A percentile compares a stretch with the other conserved stretches of the same genome.
phyloP scores from a whole-genome alignment of 164 flowering plant species.

The Chimonanthus praecox region DNA sequence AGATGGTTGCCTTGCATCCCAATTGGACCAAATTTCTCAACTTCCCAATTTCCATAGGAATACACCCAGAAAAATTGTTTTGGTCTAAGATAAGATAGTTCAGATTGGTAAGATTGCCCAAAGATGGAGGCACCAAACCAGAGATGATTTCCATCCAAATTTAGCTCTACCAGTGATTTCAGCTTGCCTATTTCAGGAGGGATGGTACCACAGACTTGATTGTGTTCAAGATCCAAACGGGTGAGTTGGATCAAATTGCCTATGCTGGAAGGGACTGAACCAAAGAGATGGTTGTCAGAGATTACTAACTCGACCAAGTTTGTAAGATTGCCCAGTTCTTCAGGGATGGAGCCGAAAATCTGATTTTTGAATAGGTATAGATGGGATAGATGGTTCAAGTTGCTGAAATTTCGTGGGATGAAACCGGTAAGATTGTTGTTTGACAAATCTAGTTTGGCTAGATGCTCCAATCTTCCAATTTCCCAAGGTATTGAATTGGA shows the following conservation, averaged over 20 bases:
- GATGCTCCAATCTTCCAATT: conserved; percentile 39
- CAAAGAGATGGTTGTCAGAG: conserved; percentile 47
- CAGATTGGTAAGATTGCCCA: conserved; percentile 14
- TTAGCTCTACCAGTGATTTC: conserved; percentile 8
- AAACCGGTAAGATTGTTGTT: conserved; percentile 38
- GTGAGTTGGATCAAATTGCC: conserved; percentile 10
- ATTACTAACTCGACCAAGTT: conserved; percentile 51
- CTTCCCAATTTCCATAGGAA: neutral
- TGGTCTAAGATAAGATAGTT: neutral
- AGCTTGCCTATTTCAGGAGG: conserved; percentile 26
- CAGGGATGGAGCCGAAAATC: conserved; percentile 30
- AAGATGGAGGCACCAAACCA: conserved; percentile 12
- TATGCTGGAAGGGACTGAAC: conserved; percentile 13
- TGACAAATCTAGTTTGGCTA: conserved; percentile 43
- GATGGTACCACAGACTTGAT: conserved; percentile 18
- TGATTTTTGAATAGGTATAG: conserved; percentile 22
- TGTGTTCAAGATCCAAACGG: conserved; percentile 4
- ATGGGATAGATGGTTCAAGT: conserved; percentile 13
- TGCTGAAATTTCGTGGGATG: conserved; percentile 27
- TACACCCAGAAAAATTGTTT: neutral
- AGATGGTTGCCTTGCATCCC: neutral
- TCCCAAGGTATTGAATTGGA: conserved; percentile 44
- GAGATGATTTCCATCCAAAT: conserved; percentile 7
- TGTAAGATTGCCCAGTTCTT: conserved; percentile 41
- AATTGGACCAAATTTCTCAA: neutral